These are phyloP conservation scores for Ceratocystis eucalypticola DNA, from an alignment of 2,329 filamentous ascomycete genomes.

Conservation along the genomic window DNA sequence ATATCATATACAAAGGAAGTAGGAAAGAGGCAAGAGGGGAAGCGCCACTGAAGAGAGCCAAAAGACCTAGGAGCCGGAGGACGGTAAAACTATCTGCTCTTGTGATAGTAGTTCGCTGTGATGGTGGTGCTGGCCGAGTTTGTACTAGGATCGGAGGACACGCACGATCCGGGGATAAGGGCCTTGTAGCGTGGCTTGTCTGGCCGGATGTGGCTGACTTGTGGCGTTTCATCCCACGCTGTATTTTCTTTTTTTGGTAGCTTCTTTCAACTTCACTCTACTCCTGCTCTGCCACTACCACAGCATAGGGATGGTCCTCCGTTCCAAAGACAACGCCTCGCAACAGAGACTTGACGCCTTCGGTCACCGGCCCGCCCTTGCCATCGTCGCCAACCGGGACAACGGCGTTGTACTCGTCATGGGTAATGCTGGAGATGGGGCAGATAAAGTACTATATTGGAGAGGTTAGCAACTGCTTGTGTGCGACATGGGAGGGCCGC, in stretches of 20 bases:
- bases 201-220: too few relatives aligned
- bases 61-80: too few relatives aligned
- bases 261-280: conserved; percentile 21
- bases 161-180: too few relatives aligned
- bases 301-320: conserved; percentile 54
- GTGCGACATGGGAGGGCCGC: not conserved
- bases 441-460: conserved; percentile 51
- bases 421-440: conserved; percentile 54
- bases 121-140: too few relatives aligned
- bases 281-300: conserved; percentile 45
- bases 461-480: not conserved
- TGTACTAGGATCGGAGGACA: too few relatives aligned
- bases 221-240: too few relatives aligned
- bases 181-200: too few relatives aligned
- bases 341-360: conserved; percentile 52
- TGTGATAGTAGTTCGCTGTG: too few relatives aligned
- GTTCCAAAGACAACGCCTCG: conserved; percentile 63
- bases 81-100: too few relatives aligned
- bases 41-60: not conserved
- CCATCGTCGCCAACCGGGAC: conserved; percentile 46
- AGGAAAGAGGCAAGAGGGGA: not conserved
- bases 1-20: too few relatives aligned
- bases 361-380: conserved; percentile 42
- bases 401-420: conserved; percentile 48
- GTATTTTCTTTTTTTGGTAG: too few relatives aligned